phyloP scores from a whole-genome alignment of 257 asterid species.

The Nicotiana knightiana region DNA sequence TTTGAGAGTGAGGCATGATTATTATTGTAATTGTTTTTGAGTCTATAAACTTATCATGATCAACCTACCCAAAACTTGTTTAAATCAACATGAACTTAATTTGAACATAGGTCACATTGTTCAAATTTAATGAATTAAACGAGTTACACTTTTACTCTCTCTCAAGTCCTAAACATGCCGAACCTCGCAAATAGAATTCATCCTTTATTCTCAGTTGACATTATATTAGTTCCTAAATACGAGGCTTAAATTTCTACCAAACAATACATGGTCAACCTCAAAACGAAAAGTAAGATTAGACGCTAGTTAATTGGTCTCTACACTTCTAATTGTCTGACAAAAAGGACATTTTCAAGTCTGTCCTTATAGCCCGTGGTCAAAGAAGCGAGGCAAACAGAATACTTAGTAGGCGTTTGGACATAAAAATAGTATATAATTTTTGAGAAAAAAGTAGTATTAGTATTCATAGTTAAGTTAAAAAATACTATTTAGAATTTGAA shows the following conservation, averaged over 20 bases:
- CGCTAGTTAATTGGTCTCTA: neutral
- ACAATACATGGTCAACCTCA: neutral
- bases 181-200: neutral
- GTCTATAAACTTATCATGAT: neutral
- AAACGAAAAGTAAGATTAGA: neutral
- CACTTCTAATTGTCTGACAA: neutral
- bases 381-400: neutral
- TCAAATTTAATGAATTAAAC: too few relatives aligned
- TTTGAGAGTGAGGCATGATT: neutral
- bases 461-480: too few relatives aligned
- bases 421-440: too few relatives aligned
- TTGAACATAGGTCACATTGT: neutral
- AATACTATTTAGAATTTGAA: too few relatives aligned
- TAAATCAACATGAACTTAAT: too few relatives aligned
- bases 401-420: too few relatives aligned
- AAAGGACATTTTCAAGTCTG: neutral
- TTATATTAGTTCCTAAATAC: neutral
- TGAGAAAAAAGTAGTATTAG: too few relatives aligned
- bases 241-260: neutral
- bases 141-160: too few relatives aligned
- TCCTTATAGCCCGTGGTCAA: neutral
- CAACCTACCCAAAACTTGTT: neutral
- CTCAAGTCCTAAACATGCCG: too few relatives aligned
- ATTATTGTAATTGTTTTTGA: too few relatives aligned
- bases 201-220: neutral